Evolutionary conservation across 805 yeast genomes (phyloP), one percentile per base, ranked within the genome.

Genomic region (Teunomyces gatunensis): DNA sequence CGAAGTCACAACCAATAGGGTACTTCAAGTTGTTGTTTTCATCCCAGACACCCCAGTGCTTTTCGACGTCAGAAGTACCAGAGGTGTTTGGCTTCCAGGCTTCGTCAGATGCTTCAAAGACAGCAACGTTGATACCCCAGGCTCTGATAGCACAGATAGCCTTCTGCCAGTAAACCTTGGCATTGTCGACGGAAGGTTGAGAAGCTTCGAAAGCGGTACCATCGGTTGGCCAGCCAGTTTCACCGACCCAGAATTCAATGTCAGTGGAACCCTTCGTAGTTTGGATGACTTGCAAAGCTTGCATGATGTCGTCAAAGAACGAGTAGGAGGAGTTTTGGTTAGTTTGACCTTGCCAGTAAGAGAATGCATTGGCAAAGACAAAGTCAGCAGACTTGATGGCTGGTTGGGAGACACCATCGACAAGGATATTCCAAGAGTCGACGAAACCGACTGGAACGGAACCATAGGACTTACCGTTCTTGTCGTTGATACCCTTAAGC

Each of bases 261-360:
- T 89, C 91, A 49, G 92, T 84, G 51, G 86, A 72, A 53, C 96
- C 97, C 78, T 92, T 91, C 59, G 80, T 69, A 57, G 89, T 75
- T 79, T 92, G 97, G 61, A 92, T 82, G 52, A 78, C 75, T 76
- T 89, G 96, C 68, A 92, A 75, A 56, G 97, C 97, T 79, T 92
- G 97, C 96, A 91, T 90, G 69, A 92, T 89, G 69, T 92, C 97
- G 67, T 91, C 97, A 57, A 89, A 81, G 85, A 91, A 92, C 2
- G 97, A 89, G 79, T 81, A 88, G 13, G 96, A 82, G 23, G 97
- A 81, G 68, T 91, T 91, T 43, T 68, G 63, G 80, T 78, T 79
- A 56, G 89, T 79, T 76, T 90, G 97, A 39, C 97, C 97, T 77
- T 92, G 98, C 98, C 98, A 92, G 84, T 91, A 92, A 6, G 97